phyloP scores from a whole-genome alignment of 1,284 basidiomycete species.

The Ceratobasidium sp. region DNA sequence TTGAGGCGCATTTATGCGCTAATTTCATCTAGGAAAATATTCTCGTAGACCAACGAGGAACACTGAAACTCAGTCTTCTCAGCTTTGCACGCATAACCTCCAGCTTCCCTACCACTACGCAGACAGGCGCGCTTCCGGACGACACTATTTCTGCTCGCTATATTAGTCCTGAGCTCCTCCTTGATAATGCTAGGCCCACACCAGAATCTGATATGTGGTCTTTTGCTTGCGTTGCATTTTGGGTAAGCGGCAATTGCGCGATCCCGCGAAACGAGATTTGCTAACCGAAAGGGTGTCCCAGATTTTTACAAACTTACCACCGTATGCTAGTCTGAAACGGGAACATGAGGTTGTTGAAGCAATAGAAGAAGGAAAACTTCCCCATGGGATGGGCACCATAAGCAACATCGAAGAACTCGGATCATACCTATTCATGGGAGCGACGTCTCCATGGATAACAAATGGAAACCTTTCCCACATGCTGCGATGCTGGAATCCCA shows the following conservation, averaged over 20 bases:
- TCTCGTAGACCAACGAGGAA: slow-evolving; percentile 8
- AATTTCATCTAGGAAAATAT: slow-evolving; percentile 16
- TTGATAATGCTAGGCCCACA: neutral
- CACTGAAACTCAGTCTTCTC: slow-evolving; percentile 8
- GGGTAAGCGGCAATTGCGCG: neutral
- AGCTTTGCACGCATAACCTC: slow-evolving; percentile 1
- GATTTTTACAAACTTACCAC: slow-evolving; percentile 18
- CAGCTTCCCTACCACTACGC: neutral
- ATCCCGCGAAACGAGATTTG: neutral
- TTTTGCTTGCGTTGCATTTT: slow-evolving; percentile 31
- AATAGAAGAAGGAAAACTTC: neutral
- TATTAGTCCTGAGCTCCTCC: slow-evolving; percentile 19
- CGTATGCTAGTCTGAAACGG: neutral
- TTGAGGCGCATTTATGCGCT: neutral
- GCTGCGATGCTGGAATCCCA: slow-evolving; percentile 9
- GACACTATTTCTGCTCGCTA: slow-evolving; percentile 2
- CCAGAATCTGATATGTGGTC: slow-evolving; percentile 35
- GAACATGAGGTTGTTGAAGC: slow-evolving; percentile 7
- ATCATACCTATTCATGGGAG: neutral
- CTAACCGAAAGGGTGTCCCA: neutral
- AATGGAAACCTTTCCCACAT: slow-evolving; percentile 12
- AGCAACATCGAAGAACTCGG: neutral
- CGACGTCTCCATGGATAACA: slow-evolving; percentile 11
- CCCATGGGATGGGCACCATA: neutral
- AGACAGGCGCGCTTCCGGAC: neutral